Percentiles rank a stretch among this genome's conserved stretches.
phyloP scores from a whole-genome alignment of 2,329 filamentous ascomycete genomes.

The Diaporthe caulivora region DNA sequence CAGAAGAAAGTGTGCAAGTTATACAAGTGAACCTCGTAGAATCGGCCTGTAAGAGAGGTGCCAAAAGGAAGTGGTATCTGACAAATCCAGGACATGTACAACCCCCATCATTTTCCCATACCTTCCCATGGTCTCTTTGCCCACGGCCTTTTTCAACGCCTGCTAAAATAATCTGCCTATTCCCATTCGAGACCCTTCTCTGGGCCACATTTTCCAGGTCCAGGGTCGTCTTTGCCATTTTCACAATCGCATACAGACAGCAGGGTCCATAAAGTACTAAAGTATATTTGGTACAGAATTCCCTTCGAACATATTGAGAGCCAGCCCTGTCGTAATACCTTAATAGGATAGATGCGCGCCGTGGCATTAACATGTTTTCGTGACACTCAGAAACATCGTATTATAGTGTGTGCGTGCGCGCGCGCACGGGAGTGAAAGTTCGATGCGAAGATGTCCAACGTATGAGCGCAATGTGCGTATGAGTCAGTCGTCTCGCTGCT shows the following conservation, averaged over 20 bases:
- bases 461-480: background rate
- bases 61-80: constrained; percentile 29
- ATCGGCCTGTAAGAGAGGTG: constrained; percentile 19
- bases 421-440: background rate
- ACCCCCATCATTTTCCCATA: constrained; percentile 2
- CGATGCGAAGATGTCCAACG: background rate
- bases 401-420: constrained; percentile 6
- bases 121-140: constrained; percentile 6
- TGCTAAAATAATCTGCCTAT: background rate
- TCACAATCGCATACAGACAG: constrained; percentile 14
- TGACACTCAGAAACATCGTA: constrained; percentile 14
- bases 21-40: constrained; percentile 6
- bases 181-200: background rate
- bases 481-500: background rate
- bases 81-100: constrained; percentile 18
- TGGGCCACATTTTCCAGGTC: background rate
- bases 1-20: background rate
- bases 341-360: constrained; percentile 8
- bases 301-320: background rate
- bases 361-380: constrained; percentile 10
- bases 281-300: constrained; percentile 29
- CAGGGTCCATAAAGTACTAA: constrained; percentile 9
- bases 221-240: background rate
- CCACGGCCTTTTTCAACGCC: constrained; percentile 22
- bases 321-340: background rate